These are phyloP conservation scores for Hirschfeldia incana DNA, from an alignment of 345 rosid species.

Conservation along the genomic window DNA sequence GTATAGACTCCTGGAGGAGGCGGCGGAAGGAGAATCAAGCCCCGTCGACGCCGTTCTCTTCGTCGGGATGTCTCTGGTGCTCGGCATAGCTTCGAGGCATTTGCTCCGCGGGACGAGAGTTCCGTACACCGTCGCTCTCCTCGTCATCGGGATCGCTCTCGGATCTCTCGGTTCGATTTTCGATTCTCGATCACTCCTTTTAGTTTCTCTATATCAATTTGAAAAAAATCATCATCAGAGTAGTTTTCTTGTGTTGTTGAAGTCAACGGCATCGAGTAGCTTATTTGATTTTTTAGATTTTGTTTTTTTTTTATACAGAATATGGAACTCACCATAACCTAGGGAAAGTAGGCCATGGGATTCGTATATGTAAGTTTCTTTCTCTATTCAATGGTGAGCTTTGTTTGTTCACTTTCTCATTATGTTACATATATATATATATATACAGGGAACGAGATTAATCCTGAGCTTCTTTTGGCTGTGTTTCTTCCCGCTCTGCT, in stretches of 20 bases:
- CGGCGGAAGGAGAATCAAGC: conserved; percentile 22
- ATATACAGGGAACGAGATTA: conserved; percentile 73
- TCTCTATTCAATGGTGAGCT: not conserved
- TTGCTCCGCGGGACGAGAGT: conserved; percentile 83
- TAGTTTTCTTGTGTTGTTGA: not conserved
- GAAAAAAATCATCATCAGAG: not conserved
- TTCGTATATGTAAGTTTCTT: conserved; percentile 77
- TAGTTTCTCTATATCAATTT: not conserved
- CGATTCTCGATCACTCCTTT: not conserved
- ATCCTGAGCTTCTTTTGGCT: conserved; percentile 86
- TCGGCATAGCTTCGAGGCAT: conserved; percentile 81
- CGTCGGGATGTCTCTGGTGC: conserved; percentile 67
- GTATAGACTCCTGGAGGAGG: conserved; percentile 30
- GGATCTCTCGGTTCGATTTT: conserved; percentile 74
- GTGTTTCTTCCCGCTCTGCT: conserved; percentile 97
- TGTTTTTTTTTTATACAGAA: conserved; percentile 49
- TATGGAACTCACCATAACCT: conserved; percentile 70
- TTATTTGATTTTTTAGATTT: not conserved
- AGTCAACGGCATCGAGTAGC: not conserved
- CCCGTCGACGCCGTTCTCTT: conserved; percentile 83
- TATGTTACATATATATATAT: not conserved
- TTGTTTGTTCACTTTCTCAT: not conserved
- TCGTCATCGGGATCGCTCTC: conserved; percentile 75
- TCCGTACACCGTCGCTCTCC: conserved; percentile 94
- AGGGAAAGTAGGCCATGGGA: conserved; percentile 84